Base-by-base conservation (phyloP, 345 rosid genomes). In the Geranium rotundifolium region DNA sequence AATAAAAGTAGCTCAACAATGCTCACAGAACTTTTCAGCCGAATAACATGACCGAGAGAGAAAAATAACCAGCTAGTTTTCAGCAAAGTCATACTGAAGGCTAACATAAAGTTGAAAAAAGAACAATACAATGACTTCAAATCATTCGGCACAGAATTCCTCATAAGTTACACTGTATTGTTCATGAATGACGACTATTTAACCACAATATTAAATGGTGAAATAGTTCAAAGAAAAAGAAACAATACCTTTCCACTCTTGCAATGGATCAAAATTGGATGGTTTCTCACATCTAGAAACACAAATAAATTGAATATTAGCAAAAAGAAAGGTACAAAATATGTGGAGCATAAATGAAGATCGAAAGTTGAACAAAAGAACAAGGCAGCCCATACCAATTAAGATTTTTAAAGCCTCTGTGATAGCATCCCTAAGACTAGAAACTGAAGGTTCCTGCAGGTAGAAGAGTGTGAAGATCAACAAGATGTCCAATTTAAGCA, bases 261-360 rank as follows among this genome's bases (percentile, higher is more conserved):
- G 82, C 96, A 91, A 59, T 91, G 97, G 76, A 91, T 86, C 77
- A 90, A 72, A 77, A 88, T 68, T 4, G 97, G 97, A 67, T 88
- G 93, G 62, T 86, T 86, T 71, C 90, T 81, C 60, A 83, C 91
- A 81, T 88, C 97, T 91, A 82, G 14, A 75, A 67, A 27, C 16
- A 23, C 23, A 14, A 19, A 61, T 5, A 15, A 15, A 59, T 13
- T 30, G 29, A 54, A 29, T 31, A 20, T 59, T 54, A 66, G 27
- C 9, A 29, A 17, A 57, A 57, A 57, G 17, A 15, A 57, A 29
- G 27, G 27, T 56, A 23, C 29, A 19, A 19, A 23, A 20, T 19
- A 8, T 3, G n/a, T n/a, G 9, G 54, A 41, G 15, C 56, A 18
- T 49, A 30, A 63, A 18, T 16, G 5, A 64, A 30, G 27, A n/a